phyloP scores from a whole-genome alignment of 768 basidiomycete genomes.

The Tremella fuciformis region DNA sequence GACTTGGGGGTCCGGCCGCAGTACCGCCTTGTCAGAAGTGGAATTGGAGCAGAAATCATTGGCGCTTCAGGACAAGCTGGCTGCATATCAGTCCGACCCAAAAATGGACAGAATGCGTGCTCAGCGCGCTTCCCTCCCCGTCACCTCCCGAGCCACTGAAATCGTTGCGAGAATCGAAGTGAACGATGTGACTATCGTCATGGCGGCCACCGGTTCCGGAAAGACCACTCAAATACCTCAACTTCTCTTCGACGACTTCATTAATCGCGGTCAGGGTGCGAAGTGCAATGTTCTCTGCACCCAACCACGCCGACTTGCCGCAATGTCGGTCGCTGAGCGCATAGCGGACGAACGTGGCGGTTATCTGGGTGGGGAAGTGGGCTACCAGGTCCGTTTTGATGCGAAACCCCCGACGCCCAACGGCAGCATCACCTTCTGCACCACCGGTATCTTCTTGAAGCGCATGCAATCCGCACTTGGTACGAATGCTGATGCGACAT shows the following conservation, averaged over 20 bases:
- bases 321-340: constrained; percentile 85
- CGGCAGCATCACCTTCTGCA: constrained; percentile 88
- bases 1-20: constrained; percentile 17
- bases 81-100: constrained; percentile 64
- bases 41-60: constrained; percentile 60
- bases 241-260: constrained; percentile 79
- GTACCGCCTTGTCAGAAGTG: constrained; percentile 8
- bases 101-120: constrained; percentile 64
- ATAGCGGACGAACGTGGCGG: constrained; percentile 86
- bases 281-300: constrained; percentile 87
- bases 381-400: constrained; percentile 92
- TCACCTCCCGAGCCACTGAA: constrained; percentile 65
- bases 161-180: constrained; percentile 67
- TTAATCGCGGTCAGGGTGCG: constrained; percentile 73
- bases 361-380: constrained; percentile 66
- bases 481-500: constrained; percentile 39
- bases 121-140: constrained; percentile 68
- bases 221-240: constrained; percentile 96
- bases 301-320: constrained; percentile 85
- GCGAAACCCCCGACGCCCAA: constrained; percentile 70
- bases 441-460: constrained; percentile 84
- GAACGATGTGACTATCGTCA: constrained; percentile 68
- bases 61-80: constrained; percentile 58
- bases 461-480: constrained; percentile 71
- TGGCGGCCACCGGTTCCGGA: constrained; percentile 60